These are phyloP conservation scores for Botrytis porri DNA, from an alignment of 2,329 filamentous ascomycete species.

Conservation along the genomic window DNA sequence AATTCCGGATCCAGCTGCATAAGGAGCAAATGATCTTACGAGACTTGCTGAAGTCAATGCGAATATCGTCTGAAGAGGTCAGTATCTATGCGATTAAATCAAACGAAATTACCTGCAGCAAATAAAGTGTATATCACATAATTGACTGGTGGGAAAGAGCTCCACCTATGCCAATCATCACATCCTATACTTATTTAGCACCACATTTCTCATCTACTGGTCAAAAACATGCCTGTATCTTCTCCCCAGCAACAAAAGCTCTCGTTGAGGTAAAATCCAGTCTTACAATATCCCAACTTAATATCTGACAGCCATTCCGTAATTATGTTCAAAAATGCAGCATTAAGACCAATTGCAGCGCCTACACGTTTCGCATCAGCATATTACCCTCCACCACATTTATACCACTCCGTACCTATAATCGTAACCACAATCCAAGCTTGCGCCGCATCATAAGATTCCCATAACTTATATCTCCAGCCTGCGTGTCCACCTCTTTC, in stretches of 20 bases:
- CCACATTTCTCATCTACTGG: background rate
- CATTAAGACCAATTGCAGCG: conserved; percentile 88
- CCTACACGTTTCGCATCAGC: conserved; percentile 43
- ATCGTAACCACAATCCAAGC: conserved; percentile 97
- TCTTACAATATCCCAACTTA: conserved; percentile 93
- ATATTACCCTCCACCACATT: background rate
- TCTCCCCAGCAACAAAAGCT: conserved; percentile 98
- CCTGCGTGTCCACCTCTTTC: conserved; percentile 61
- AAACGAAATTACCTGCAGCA: conserved; percentile 53
- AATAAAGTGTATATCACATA: conserved; percentile 87
- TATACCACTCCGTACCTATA: conserved; percentile 52
- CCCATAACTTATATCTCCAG: conserved; percentile 78
- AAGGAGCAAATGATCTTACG: conserved; percentile 89
- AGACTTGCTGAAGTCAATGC: conserved; percentile 78
- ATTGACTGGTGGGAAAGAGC: conserved; percentile 71
- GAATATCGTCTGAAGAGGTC: conserved; percentile 60
- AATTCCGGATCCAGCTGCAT: conserved; percentile 93
- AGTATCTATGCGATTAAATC: conserved; percentile 18
- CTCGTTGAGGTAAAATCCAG: conserved; percentile 95
- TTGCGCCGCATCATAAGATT: conserved; percentile 93
- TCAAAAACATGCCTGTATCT: conserved; percentile 62
- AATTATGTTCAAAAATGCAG: conserved; percentile 88
- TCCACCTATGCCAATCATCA: conserved; percentile 86
- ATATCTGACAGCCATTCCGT: conserved; percentile 97
- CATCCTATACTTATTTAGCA: conserved; percentile 57